These are phyloP conservation scores for Arbutus unedo DNA, from an alignment of 148 eudicot genomes.

Conservation along the genomic window DNA sequence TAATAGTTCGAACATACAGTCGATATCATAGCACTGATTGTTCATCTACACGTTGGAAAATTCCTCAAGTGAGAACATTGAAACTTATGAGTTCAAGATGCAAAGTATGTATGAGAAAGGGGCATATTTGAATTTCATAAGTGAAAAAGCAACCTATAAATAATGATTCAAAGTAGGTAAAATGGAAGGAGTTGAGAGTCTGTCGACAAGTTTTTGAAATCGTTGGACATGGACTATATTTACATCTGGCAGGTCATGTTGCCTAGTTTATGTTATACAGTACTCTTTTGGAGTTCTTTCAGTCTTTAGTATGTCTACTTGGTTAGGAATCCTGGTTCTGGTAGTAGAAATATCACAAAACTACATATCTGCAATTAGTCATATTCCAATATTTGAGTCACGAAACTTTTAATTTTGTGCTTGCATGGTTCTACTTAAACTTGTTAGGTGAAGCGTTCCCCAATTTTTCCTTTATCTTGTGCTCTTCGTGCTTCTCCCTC, in stretches of 20 bases:
- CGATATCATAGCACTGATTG: background rate
- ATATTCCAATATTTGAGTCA: background rate
- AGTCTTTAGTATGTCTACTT: background rate
- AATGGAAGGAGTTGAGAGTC: background rate
- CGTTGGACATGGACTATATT: background rate
- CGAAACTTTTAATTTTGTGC: background rate
- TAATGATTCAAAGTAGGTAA: background rate
- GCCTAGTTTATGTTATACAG: background rate
- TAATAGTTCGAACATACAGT: background rate
- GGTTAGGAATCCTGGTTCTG: background rate
- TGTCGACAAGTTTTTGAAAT: background rate
- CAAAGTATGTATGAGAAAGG: background rate
- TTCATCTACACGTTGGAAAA: background rate
- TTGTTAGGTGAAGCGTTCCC: background rate
- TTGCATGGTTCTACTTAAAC: background rate
- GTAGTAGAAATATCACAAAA: background rate
- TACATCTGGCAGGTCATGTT: background rate
- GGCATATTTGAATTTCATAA: background rate
- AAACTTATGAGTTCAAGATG: background rate
- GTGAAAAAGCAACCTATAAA: background rate
- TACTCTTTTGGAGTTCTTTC: background rate
- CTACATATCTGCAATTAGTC: background rate
- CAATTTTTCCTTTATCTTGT: background rate
- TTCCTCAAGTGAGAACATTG: background rate
- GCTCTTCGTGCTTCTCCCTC: background rate